Percentiles rank a stretch among this genome's conserved stretches.
Conservation (phyloP, 306 rosid genomes). For the Castanospermum australe region DNA sequence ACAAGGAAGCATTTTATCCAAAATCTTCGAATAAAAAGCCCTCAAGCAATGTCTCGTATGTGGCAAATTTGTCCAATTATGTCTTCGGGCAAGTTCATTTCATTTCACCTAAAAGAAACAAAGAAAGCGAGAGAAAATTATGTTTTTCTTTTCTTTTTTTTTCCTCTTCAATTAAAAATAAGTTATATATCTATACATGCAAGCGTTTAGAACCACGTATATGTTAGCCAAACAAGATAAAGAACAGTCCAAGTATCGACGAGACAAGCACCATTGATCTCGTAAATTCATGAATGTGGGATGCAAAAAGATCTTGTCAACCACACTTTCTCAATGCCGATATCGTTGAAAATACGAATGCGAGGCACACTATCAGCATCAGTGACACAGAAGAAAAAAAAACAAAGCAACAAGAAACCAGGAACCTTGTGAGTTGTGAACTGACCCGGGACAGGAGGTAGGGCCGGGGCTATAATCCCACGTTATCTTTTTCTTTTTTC, state of each 20-base stretch:
- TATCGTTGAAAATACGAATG: not conserved
- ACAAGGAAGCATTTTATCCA: conserved; percentile 44
- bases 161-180: not conserved
- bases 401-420: not conserved
- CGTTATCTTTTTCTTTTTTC: not conserved
- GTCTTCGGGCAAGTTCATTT: not conserved
- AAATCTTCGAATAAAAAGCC: not conserved
- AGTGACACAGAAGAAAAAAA: not conserved
- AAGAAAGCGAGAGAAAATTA: not conserved
- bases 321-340: not conserved
- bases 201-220: not conserved
- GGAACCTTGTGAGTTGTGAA: not conserved
- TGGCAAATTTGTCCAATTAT: conserved; percentile 1
- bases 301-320: not conserved
- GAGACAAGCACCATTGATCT: not conserved
- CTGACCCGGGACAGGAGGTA: not conserved
- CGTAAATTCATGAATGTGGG: conserved; percentile 11
- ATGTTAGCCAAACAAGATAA: not conserved
- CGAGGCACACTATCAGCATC: not conserved
- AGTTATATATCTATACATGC: not conserved
- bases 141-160: not conserved
- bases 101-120: not conserved
- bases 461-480: conserved; percentile 6
- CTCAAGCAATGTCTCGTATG: not conserved
- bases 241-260: not conserved